A percentile compares a stretch with the other conserved stretches of the same genome.
Conservation (phyloP, 306 rosid genomes). For the Oxytropis ochrocephala region DNA sequence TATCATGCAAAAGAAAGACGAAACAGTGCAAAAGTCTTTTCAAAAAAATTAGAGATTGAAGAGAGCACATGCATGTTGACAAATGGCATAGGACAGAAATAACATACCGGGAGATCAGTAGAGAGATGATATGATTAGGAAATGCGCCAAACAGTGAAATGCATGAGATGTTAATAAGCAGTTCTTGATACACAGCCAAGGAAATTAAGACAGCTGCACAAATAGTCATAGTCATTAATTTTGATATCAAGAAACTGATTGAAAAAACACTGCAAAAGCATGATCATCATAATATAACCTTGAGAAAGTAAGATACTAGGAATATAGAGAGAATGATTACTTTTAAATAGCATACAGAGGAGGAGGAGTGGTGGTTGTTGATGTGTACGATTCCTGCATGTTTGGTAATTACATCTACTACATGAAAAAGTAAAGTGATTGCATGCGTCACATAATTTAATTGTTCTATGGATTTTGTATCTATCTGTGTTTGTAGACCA, state of each 20-base stretch:
- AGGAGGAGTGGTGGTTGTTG: background rate
- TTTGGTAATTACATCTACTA: conserved; percentile 9
- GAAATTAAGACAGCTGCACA: background rate
- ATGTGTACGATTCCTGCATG: conserved; percentile 24
- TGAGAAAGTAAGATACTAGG: background rate
- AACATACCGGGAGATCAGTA: background rate
- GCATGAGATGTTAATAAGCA: background rate
- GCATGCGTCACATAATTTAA: conserved; percentile 13
- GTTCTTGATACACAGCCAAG: too few species aligned
- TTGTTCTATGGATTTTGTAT: background rate
- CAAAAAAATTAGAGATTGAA: too few species aligned
- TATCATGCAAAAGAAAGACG: too few species aligned
- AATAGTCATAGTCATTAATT: background rate
- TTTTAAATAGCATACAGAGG: background rate
- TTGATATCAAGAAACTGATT: background rate
- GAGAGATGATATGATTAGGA: background rate
- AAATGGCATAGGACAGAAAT: too few species aligned
- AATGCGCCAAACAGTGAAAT: background rate
- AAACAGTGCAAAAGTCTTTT: background rate
- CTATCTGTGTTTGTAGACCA: background rate
- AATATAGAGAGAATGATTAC: conserved; percentile 26
- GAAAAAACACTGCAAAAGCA: conserved; percentile 21
- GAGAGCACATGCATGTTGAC: too few species aligned
- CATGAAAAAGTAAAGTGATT: conserved; percentile 11
- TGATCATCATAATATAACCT: background rate